Conservation (phyloP, 176 grass and related monocot genomes). For the Cenchrus americanus region DNA sequence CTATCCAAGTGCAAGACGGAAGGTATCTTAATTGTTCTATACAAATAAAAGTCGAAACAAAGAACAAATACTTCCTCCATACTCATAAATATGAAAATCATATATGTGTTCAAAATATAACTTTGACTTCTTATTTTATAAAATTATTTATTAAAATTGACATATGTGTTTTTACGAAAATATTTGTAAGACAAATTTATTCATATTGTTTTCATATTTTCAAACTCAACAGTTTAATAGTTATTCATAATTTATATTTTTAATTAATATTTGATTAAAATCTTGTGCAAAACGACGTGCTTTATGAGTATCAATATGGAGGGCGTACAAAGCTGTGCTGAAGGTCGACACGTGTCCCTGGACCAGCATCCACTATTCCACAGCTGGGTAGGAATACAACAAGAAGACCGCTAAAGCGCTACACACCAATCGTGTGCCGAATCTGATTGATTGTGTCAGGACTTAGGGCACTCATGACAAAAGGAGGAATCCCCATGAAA, state of each 20-base stretch:
- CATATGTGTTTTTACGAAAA: no score
- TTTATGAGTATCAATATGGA: not conserved
- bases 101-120: no score
- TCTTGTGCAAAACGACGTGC: no score
- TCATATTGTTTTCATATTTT: no score
- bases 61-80: no score
- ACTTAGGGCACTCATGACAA: not conserved
- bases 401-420: not conserved
- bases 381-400: not conserved
- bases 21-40: not conserved
- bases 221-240: no score
- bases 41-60: not conserved
- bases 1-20: not conserved
- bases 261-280: no score
- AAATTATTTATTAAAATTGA: no score
- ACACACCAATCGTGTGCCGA: not conserved
- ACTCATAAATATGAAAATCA: no score
- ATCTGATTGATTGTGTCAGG: conserved; percentile 4
- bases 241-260: no score
- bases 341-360: conserved; percentile 4
- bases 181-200: no score
- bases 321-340: not conserved
- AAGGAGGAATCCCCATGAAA: not conserved
- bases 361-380: not conserved
- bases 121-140: no score